Evolutionary conservation across 73 alveolate genomes (phyloP), one percentile per base, ranked within the genome.

Genomic region (Stentor roeselii): DNA sequence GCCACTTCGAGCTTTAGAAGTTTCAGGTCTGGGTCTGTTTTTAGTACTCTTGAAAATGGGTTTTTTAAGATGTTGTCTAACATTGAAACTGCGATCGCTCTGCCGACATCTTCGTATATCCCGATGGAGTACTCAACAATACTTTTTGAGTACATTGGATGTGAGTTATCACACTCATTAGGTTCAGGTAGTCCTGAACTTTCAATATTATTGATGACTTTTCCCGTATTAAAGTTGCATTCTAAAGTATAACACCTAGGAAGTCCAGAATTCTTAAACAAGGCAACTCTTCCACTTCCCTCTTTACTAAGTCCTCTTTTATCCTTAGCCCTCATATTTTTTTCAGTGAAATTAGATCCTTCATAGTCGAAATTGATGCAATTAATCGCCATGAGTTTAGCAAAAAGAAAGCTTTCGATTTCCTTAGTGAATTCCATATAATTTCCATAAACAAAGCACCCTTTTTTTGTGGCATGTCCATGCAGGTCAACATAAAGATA

Each of bases 401-500:
- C 98, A 87, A 96, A 97, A 3, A 93, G 91, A 85, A 88, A 67
- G 82, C 95, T 98, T 60, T 94, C 89, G n/a, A 88, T 82, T 39
- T 97, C 94, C 86, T 96, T 97, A 83, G 92, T 95, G 58, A 76
- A 76, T 11, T 76, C 84, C 84, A 76, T 76, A 39, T 76, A 41
- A 41, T 76, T 76, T 39, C 84, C 84, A 76, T 76, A 76, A 39
- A 76, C 30, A 39, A 76, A 76, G 84, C 84, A 39, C 39, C 84
- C 84, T 2, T 76, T 76, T 86, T 97, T 98, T 60, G 98, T 89
- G 27, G 99, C 95, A 91, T 98, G 99, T 3, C 99, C 99, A 85
- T 98, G 99, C 74, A 98, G 90, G 89, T 98, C 99, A 80, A 99
- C 95, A 86, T 89, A 98, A 76, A 97, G 88, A 83, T 92, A 92